These are phyloP conservation scores for Fusarium poae DNA, from an alignment of 2,329 filamentous ascomycete genomes.

Conservation along the genomic window DNA sequence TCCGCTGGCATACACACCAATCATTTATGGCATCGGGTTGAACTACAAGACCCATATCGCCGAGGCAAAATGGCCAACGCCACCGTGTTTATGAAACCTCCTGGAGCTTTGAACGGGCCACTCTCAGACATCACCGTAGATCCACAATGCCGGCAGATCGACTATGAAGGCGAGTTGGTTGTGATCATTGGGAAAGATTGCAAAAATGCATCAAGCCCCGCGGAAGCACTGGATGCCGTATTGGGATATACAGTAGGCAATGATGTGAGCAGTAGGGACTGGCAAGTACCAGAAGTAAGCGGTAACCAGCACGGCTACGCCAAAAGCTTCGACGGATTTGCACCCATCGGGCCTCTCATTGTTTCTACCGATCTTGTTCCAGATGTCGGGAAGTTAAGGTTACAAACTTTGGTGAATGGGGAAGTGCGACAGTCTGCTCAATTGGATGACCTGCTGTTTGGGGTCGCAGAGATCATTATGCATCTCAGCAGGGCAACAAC, in stretches of 20 bases:
- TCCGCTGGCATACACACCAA: no score
- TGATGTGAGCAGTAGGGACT: conserved; percentile 20
- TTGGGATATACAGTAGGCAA: conserved; percentile 25
- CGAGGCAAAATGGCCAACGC: no score
- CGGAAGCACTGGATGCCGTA: conserved; percentile 22
- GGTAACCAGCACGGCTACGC: conserved; percentile 25
- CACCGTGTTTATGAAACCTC: no score
- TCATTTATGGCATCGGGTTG: no score
- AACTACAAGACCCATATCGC: no score
- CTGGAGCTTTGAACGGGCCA: no score
- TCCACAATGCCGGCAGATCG: conserved; percentile 1
- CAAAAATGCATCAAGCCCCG: conserved; percentile 8
- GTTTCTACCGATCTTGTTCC: conserved; percentile 11
- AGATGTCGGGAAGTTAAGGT: no score
- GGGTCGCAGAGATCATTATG: conserved; percentile 4
- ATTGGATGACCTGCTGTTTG: conserved; percentile 23
- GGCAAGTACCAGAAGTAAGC: conserved; percentile 9
- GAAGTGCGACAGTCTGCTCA: conserved; percentile 17
- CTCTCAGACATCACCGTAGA: no score
- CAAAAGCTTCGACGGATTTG: conserved; percentile 28
- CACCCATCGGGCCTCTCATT: conserved; percentile 19
- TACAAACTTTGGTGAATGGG: conserved; percentile 27
- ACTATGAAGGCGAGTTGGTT: conserved; percentile 31
- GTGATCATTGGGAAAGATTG: conserved; percentile 24
- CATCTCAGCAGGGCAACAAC: conserved; percentile 27